phyloP scores from a whole-genome alignment of 2,329 filamentous ascomycete genomes.

The Talaromyces piceae region DNA sequence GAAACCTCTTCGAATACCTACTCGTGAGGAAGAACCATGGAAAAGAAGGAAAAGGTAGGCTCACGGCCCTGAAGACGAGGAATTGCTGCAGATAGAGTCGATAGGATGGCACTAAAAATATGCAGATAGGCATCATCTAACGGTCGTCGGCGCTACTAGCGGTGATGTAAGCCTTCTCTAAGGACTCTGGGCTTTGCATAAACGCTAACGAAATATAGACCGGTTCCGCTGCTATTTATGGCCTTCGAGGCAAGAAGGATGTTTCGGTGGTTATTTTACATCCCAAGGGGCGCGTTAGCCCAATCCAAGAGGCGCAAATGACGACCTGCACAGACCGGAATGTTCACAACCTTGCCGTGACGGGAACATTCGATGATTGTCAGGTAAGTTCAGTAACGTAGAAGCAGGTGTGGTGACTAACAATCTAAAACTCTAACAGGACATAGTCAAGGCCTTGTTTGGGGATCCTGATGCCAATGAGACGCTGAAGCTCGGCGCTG shows the following conservation, averaged over 20 bases:
- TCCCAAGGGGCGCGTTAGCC: slow-evolving; percentile 82
- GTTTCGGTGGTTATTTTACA: slow-evolving; percentile 93
- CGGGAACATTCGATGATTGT: slow-evolving; percentile 92
- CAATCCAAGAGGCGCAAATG: slow-evolving; percentile 95
- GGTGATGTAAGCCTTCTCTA: slow-evolving; percentile 44
- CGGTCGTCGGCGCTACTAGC: slow-evolving; percentile 78
- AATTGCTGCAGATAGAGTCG: not conserved
- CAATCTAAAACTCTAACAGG: slow-evolving; percentile 70
- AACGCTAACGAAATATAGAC: slow-evolving; percentile 40
- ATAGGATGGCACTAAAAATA: not conserved
- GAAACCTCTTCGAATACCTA: slow-evolving; percentile 67
- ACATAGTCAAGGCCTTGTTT: slow-evolving; percentile 91
- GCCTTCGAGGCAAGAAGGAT: slow-evolving; percentile 90
- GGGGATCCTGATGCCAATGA: slow-evolving; percentile 76
- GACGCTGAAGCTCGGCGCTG: slow-evolving; percentile 75
- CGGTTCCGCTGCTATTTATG: slow-evolving; percentile 92
- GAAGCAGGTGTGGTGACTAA: slow-evolving; percentile 71
- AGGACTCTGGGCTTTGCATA: not conserved
- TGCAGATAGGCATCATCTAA: slow-evolving; percentile 65
- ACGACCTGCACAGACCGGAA: slow-evolving; percentile 85
- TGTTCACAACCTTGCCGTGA: slow-evolving; percentile 84
- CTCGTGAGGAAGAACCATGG: slow-evolving; percentile 38
- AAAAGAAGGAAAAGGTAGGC: slow-evolving; percentile 29
- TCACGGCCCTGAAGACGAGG: not conserved
- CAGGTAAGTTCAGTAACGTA: slow-evolving; percentile 97